Evolutionary conservation across 805 yeast species (phyloP).

Genomic region (Millerozyma miso): DNA sequence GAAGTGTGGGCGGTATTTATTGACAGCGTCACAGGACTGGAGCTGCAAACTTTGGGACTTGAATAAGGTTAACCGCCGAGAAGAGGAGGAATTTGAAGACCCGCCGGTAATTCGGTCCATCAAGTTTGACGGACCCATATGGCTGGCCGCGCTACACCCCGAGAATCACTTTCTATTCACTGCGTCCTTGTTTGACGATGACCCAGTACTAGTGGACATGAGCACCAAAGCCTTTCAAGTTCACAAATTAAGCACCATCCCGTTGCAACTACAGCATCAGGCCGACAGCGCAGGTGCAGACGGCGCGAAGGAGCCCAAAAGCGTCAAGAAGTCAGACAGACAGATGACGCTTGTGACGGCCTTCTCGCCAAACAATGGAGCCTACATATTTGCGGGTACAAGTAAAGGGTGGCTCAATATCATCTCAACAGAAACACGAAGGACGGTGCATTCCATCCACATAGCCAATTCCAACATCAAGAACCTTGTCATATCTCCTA

Average conservation of each 20-base stretch:
- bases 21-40: constrained; percentile 82
- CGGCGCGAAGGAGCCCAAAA: constrained; percentile 8
- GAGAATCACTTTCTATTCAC: constrained; percentile 42
- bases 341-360: constrained; percentile 48
- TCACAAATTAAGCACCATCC: constrained; percentile 15
- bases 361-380: constrained; percentile 49
- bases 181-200: constrained; percentile 63
- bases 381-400: constrained; percentile 67
- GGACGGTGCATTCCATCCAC: constrained; percentile 46
- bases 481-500: constrained; percentile 54
- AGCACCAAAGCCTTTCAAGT: constrained; percentile 14
- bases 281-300: constrained; percentile 13
- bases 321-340: constrained; percentile 19
- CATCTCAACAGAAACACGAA: constrained; percentile 22
- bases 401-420: constrained; percentile 74
- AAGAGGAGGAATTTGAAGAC: constrained; percentile 13
- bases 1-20: constrained; percentile 58
- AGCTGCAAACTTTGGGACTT: constrained; percentile 78
- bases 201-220: constrained; percentile 49
- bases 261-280: constrained; percentile 9
- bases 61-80: constrained; percentile 17
- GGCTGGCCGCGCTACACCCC: constrained; percentile 64
- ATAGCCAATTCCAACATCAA: constrained; percentile 71
- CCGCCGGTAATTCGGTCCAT: constrained; percentile 38
- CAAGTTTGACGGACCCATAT: constrained; percentile 65